A percentile compares a stretch with the other conserved stretches of the same genome.
Conservation (phyloP, 139 green algal species). For the Medakamo hakoo region DNA sequence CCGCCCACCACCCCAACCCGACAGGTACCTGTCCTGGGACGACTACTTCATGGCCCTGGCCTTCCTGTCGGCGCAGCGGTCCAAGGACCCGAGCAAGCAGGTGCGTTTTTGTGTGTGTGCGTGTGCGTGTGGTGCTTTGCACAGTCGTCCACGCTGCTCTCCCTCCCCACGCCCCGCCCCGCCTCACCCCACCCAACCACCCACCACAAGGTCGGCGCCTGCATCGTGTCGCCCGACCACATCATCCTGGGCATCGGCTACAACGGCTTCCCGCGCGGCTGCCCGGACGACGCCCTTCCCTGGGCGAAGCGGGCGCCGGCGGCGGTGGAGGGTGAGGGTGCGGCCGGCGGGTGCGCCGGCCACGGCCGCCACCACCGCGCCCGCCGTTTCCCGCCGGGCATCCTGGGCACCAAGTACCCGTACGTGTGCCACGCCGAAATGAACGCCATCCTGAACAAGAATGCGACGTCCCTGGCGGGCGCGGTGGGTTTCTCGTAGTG, state of each 20-base stretch:
- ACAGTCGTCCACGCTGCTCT: too few species aligned
- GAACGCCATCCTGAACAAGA: conserved; percentile 97
- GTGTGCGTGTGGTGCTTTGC: not conserved
- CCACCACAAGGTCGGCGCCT: conserved; percentile 54
- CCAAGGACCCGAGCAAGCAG: conserved; percentile 97
- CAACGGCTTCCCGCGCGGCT: conserved; percentile 96
- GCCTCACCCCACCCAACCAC: not conserved
- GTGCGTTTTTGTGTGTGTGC: conserved; percentile 14
- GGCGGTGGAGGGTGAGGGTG: not conserved
- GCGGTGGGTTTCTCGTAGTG: conserved; percentile 24
- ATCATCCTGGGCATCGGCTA: conserved; percentile 98
- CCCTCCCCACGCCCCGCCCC: not conserved
- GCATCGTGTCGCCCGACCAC: conserved; percentile 66
- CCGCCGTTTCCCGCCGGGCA: too few species aligned
- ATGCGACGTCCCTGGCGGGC: conserved; percentile 40
- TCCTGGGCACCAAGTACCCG: conserved; percentile 76
- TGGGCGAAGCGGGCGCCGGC: conserved; percentile 59
- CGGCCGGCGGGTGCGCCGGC: too few species aligned
- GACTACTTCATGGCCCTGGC: conserved; percentile 99
- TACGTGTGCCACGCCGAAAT: conserved; percentile 92
- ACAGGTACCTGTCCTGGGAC: conserved; percentile 83
- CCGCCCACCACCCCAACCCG: not conserved
- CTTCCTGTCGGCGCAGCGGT: conserved; percentile 78
- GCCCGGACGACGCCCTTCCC: conserved; percentile 60
- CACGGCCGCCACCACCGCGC: too few species aligned